Evolutionary conservation across 805 yeast species (phyloP).

Genomic region (Geotrichum ghanense): DNA sequence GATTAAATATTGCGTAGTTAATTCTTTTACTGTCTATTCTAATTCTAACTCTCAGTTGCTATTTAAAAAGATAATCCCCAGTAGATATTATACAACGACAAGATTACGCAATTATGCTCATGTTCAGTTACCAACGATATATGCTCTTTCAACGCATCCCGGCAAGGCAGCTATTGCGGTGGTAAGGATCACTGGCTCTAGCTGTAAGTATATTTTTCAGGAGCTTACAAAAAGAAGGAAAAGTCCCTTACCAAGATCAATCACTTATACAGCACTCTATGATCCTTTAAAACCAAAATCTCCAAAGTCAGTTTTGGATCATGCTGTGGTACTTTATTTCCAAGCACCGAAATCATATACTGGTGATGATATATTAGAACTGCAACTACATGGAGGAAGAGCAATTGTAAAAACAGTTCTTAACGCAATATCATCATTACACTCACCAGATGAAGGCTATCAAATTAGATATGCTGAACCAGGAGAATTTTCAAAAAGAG

Average conservation of each 20-base stretch:
- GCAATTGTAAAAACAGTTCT: conserved; percentile 69
- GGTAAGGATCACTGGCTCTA: conserved; percentile 70
- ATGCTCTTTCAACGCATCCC: conserved; percentile 79
- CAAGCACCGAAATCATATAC: conserved; percentile 71
- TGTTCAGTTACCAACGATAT: conserved; percentile 51
- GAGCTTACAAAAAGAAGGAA: conserved; percentile 31
- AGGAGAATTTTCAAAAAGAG: conserved; percentile 85
- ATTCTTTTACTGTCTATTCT: neutral
- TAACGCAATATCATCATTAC: conserved; percentile 40
- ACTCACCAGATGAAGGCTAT: conserved; percentile 12
- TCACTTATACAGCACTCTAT: conserved; percentile 49
- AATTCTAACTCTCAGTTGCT: too few species aligned
- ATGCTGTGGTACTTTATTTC: conserved; percentile 62
- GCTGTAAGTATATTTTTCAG: conserved; percentile 29
- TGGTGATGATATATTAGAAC: conserved; percentile 81
- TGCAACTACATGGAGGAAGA: conserved; percentile 90
- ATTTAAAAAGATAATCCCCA: too few species aligned
- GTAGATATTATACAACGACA: too few species aligned
- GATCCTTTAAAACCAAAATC: conserved; percentile 22
- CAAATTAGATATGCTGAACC: conserved; percentile 74
- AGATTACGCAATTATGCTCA: neutral
- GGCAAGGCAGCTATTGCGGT: conserved; percentile 82
- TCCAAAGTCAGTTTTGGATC: conserved; percentile 44
- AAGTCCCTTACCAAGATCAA: conserved; percentile 38
- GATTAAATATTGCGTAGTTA: neutral